Percentiles rank a stretch among this genome's conserved stretches.
Evolutionary conservation across 306 rosid species (phyloP).

Genomic region (Sechiopsis laciniata): DNA sequence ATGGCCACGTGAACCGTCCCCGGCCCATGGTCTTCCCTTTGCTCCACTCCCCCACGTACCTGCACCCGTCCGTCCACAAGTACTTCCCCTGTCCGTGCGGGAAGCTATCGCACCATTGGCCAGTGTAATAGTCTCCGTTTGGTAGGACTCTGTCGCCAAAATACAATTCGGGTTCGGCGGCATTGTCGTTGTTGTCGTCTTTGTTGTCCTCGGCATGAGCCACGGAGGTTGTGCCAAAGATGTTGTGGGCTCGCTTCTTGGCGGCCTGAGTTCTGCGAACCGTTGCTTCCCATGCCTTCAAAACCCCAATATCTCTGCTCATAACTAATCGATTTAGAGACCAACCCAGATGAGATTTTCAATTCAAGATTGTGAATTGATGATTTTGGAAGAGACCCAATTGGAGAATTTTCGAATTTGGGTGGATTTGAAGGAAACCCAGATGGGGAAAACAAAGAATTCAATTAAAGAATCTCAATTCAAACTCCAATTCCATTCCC

Average conservation of each 20-base stretch:
- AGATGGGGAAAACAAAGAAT: conserved; percentile 22
- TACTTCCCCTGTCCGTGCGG: conserved; percentile 85
- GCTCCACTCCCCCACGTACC: conserved; percentile 76
- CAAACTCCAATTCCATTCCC: conserved; percentile 10
- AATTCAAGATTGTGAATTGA: not conserved
- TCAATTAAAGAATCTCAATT: conserved; percentile 19
- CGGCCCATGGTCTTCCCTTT: conserved; percentile 70
- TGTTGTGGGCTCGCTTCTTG: conserved; percentile 72
- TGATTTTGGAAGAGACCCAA: not conserved
- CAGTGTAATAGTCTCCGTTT: conserved; percentile 82
- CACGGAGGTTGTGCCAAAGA: conserved; percentile 48
- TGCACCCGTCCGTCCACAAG: conserved; percentile 83
- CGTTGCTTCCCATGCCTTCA: conserved; percentile 96
- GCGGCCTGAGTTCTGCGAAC: conserved; percentile 75
- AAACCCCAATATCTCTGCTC: conserved; percentile 63
- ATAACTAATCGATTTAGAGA: conserved; percentile 24
- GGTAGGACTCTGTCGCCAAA: conserved; percentile 60
- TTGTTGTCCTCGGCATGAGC: conserved; percentile 28
- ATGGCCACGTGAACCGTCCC: conserved; percentile 88
- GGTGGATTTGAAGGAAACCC: conserved; percentile 24
- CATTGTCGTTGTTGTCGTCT: conserved; percentile 20
- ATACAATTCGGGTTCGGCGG: conserved; percentile 28
- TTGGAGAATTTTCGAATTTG: not conserved
- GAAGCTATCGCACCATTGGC: conserved; percentile 66
- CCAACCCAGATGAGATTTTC: not conserved